Evolutionary conservation across 2,329 filamentous ascomycete species (phyloP).

Genomic region (Dactylonectria estremocensis): DNA sequence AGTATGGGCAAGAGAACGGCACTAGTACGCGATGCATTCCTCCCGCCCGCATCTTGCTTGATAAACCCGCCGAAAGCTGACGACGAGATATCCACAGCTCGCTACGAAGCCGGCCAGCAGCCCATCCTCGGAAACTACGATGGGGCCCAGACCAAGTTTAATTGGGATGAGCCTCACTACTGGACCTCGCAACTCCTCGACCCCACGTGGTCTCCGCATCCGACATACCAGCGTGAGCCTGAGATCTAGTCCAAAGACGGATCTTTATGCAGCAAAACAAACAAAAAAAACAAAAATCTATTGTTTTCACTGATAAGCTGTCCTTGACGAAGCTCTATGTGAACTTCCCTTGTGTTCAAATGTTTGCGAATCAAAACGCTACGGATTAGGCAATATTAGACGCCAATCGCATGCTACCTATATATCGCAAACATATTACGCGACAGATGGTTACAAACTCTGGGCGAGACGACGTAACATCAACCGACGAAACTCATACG

Average conservation of each 20-base stretch:
- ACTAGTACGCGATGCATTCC: slow-evolving; percentile 27
- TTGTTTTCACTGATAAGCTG: neutral
- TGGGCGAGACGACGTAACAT: neutral
- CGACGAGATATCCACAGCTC: neutral
- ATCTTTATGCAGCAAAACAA: no score
- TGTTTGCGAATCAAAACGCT: neutral
- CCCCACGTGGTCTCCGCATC: slow-evolving; percentile 56
- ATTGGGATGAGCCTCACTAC: slow-evolving; percentile 60
- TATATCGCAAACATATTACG: neutral
- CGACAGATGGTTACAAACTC: neutral
- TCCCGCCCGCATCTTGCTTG: no score
- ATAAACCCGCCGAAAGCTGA: neutral
- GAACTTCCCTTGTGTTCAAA: neutral
- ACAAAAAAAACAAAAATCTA: neutral
- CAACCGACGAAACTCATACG: neutral
- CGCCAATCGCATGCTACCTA: neutral
- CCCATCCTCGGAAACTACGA: slow-evolving; percentile 32
- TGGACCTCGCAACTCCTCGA: slow-evolving; percentile 65
- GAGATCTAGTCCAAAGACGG: neutral
- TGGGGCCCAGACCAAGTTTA: slow-evolving; percentile 45
- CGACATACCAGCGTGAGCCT: slow-evolving; percentile 49
- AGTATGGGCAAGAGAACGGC: slow-evolving; percentile 45
- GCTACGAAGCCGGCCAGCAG: neutral
- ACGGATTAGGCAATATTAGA: neutral
- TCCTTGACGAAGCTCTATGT: neutral